phyloP scores from a whole-genome alignment of 257 asterid species.

The Nicotiana attenuata region DNA sequence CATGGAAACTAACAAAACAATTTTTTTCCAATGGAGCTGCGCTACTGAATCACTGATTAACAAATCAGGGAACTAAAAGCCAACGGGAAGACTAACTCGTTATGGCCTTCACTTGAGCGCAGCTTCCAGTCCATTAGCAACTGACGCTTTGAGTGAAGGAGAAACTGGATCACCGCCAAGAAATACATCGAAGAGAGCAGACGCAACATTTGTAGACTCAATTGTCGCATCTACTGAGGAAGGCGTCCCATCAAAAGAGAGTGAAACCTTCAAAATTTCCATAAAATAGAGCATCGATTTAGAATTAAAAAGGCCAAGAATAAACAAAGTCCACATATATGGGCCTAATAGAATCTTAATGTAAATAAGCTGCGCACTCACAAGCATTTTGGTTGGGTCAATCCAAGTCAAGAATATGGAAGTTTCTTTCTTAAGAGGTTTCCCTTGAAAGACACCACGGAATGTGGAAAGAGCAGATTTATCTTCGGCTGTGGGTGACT shows the following conservation, averaged over 20 bases:
- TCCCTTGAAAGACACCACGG: slow-evolving; percentile 56
- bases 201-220: slow-evolving; percentile 61
- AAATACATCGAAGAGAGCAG: slow-evolving; percentile 80
- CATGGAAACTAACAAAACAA: slow-evolving; percentile 3
- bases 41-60: background rate
- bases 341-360: background rate
- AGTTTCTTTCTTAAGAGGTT: slow-evolving; percentile 73
- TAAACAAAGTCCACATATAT: background rate
- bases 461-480: slow-evolving; percentile 66
- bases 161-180: slow-evolving; percentile 80
- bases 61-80: slow-evolving; percentile 10
- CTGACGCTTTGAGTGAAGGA: slow-evolving; percentile 73
- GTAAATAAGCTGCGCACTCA: slow-evolving; percentile 31
- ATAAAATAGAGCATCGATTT: background rate
- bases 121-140: slow-evolving; percentile 51
- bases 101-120: slow-evolving; percentile 36
- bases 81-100: background rate
- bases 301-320: slow-evolving; percentile 7
- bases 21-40: background rate
- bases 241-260: slow-evolving; percentile 62
- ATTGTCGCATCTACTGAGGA: slow-evolving; percentile 64
- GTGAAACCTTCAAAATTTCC: slow-evolving; percentile 46
- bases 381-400: slow-evolving; percentile 73
- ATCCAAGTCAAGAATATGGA: slow-evolving; percentile 81
- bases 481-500: slow-evolving; percentile 49